phyloP scores from a whole-genome alignment of 306 rosid species.

The Ormosia emarginata region DNA sequence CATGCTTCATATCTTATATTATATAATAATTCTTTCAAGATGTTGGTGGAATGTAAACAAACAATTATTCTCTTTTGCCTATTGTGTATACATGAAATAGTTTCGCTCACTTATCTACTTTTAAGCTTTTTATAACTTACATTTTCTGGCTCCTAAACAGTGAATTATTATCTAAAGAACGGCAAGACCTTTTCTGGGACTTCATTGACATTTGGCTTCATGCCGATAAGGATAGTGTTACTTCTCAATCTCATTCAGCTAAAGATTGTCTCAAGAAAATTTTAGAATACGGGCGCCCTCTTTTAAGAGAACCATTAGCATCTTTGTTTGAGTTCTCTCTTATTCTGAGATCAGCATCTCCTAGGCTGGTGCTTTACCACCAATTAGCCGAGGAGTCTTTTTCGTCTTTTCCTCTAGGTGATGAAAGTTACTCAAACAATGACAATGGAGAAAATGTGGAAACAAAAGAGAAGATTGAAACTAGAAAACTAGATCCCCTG shows the following conservation, averaged over 20 bases:
- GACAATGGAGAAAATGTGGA: slow-evolving; percentile 28
- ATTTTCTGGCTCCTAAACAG: slow-evolving; percentile 38
- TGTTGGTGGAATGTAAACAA: too few relatives aligned
- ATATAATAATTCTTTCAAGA: too few relatives aligned
- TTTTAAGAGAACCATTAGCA: slow-evolving; percentile 64
- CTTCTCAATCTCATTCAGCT: slow-evolving; percentile 41
- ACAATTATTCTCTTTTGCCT: not conserved
- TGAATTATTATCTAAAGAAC: slow-evolving; percentile 74
- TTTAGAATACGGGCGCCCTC: slow-evolving; percentile 44
- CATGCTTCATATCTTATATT: too few relatives aligned
- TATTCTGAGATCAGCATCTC: slow-evolving; percentile 82
- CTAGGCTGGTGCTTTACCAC: slow-evolving; percentile 72
- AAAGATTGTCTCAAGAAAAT: slow-evolving; percentile 65
- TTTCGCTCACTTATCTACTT: not conserved
- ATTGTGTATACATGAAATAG: not conserved
- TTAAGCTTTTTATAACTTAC: not conserved
- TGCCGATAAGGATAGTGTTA: slow-evolving; percentile 37
- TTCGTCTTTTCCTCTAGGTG: slow-evolving; percentile 69
- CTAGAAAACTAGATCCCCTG: slow-evolving; percentile 40
- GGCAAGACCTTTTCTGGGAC: slow-evolving; percentile 62
- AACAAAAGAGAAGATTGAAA: slow-evolving; percentile 18
- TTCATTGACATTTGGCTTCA: slow-evolving; percentile 74
- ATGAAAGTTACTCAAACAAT: slow-evolving; percentile 44
- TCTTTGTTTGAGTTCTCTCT: slow-evolving; percentile 83
- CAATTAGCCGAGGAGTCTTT: slow-evolving; percentile 82